Conservation (phyloP, 345 rosid genomes). For the Eucalyptus lansdowneana region DNA sequence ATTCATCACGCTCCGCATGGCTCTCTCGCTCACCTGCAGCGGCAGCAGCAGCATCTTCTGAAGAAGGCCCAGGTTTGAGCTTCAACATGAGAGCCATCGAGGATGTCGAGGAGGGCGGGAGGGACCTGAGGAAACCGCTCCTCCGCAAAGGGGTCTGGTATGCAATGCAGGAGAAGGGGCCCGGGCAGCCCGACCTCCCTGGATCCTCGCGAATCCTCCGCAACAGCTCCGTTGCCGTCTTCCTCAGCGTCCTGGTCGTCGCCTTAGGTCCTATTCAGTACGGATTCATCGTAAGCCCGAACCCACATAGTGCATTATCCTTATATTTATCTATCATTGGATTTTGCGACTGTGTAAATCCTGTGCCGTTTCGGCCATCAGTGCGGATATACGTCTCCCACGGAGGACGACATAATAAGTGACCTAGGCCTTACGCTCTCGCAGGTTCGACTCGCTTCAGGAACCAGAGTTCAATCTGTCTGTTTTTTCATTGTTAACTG, state of each 20-base stretch:
- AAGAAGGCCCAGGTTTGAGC: neutral
- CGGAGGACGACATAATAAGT: constrained; percentile 29
- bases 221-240: constrained; percentile 47
- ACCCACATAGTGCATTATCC: neutral
- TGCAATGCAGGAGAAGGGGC: constrained; percentile 18
- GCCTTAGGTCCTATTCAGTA: constrained; percentile 70
- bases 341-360: neutral
- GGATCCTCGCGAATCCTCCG: constrained; percentile 36
- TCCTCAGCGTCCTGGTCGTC: constrained; percentile 51
- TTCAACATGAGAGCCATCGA: constrained; percentile 37
- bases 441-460: constrained; percentile 21
- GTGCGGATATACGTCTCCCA: constrained; percentile 73
- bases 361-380: neutral
- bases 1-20: neutral
- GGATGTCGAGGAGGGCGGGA: constrained; percentile 40
- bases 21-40: neutral
- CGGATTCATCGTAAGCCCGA: constrained; percentile 40
- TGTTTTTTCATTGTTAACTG: neutral
- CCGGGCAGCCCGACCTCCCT: constrained; percentile 41
- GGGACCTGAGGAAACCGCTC: constrained; percentile 48
- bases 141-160: constrained; percentile 68
- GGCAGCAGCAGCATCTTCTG: neutral
- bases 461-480: too few relatives aligned
- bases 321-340: neutral
- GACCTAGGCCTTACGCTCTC: constrained; percentile 49